Evolutionary conservation across 2,329 filamentous ascomycete species (phyloP), one percentile per base, ranked within the genome.

Genomic region (Trichoderma arundinaceum): DNA sequence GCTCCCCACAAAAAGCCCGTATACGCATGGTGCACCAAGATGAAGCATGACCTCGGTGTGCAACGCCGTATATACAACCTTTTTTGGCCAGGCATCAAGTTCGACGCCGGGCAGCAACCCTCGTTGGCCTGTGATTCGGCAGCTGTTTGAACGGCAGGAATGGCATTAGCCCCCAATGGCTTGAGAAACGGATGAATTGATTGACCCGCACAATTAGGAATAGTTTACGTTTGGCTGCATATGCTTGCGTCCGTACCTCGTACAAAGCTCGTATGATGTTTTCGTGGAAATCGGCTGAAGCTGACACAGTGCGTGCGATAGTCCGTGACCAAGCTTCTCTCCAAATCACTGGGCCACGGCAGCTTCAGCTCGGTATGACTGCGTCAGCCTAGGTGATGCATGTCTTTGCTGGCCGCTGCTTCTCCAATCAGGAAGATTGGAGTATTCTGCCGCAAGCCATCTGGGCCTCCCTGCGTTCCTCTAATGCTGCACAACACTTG

Each of bases 251-350:
- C n/a, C 38, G 8, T 44, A 38, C 9, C 5, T 54, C 60, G 49
- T 46, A 53, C 22, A 54, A 28, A 44, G 38, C 49, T 53, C 48
- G 49, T 63, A 63, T 63, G 60, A 63, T 46, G 49, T 54, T 19
- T 15, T 41, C 22, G 17, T n/a, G 13, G 38, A 28, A 44, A 28
- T 46, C 28, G 41, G 60, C 38, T 35, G 32, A 54, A 63, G 60
- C 60, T 63, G 48, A 63, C 49, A 63, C 60, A 63, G 60, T 63
- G 60, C 49, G 49, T 54, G 60, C 60, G 49, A 63, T 33, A 63
- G n/a, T 43, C 60, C 60, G 49, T 39, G 38, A 10, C 13, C 3
- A 43, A 35, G 15, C 7, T 19, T 22, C 28, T 41, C 32, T 19
- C 49, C n/a, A 8, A 44, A 38, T 28, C 17, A 46, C 13, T 22